phyloP scores from a whole-genome alignment of 371 early-diverging fungal species.

The Capillidium heterosporum region DNA sequence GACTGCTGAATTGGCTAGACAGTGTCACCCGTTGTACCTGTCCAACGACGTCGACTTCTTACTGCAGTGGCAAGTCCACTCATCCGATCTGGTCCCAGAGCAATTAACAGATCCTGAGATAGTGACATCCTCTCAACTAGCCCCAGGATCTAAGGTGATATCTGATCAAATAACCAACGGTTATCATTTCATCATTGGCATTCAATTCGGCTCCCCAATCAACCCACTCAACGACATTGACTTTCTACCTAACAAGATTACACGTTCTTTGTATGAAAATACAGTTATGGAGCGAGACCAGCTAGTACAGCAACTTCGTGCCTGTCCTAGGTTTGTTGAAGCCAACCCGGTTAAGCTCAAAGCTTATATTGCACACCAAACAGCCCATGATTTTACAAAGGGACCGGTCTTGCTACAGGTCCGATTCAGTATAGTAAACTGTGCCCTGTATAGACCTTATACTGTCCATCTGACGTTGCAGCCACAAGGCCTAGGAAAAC shows the following conservation, averaged over 20 bases:
- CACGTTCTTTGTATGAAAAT: not conserved
- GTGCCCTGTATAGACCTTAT: too few relatives aligned
- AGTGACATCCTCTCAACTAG: too few relatives aligned
- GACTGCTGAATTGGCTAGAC: not conserved
- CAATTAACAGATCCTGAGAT: too few relatives aligned
- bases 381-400: too few relatives aligned
- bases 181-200: conserved; percentile 77
- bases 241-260: not conserved
- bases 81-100: too few relatives aligned
- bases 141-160: too few relatives aligned
- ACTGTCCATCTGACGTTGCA: too few relatives aligned
- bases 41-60: conserved; percentile 71
- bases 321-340: not conserved
- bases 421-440: too few relatives aligned
- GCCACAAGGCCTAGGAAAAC: too few relatives aligned
- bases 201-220: conserved; percentile 61
- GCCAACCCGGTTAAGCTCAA: not conserved
- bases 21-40: conserved; percentile 56
- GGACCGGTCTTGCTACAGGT: too few relatives aligned
- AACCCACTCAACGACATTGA: conserved; percentile 23
- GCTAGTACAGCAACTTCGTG: not conserved
- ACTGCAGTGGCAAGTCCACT: conserved; percentile 49
- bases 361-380: too few relatives aligned
- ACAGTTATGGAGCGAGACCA: not conserved
- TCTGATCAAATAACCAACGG: conserved; percentile 35